These are phyloP conservation scores for Rhynchospora pubera DNA, from an alignment of 176 grass and related monocot genomes.

Conservation along the genomic window DNA sequence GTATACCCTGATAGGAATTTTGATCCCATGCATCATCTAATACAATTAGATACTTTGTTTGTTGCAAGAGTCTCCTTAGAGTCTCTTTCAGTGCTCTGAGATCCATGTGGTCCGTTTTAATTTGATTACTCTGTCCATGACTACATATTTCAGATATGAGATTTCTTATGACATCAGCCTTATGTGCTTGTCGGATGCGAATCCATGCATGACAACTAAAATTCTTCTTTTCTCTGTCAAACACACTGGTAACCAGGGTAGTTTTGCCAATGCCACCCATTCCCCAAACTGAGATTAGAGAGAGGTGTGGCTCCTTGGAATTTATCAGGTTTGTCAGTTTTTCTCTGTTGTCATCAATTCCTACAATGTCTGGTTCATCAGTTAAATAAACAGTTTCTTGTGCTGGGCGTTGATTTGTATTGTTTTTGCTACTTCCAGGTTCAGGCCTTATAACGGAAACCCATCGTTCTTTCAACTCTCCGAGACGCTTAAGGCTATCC, in stretches of 20 bases:
- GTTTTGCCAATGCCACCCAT: slow-evolving; percentile 55
- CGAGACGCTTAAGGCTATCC: slow-evolving; percentile 3
- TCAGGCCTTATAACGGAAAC: background rate
- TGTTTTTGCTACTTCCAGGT: background rate
- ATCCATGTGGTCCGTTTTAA: background rate
- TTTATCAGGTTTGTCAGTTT: slow-evolving; percentile 9
- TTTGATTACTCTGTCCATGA: background rate
- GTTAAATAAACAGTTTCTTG: background rate
- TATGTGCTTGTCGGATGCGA: slow-evolving; percentile 15
- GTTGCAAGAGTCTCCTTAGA: background rate
- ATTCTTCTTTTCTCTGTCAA: background rate
- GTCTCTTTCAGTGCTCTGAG: background rate
- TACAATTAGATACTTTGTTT: slow-evolving; percentile 43
- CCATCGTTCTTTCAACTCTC: background rate
- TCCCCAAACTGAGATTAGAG: slow-evolving; percentile 30
- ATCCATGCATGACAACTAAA: background rate
- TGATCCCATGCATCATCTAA: slow-evolving; percentile 52
- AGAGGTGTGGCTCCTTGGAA: background rate
- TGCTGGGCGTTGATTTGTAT: background rate
- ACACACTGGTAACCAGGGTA: slow-evolving; percentile 37
- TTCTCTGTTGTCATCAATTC: background rate
- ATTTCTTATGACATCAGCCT: background rate
- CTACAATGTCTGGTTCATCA: slow-evolving; percentile 32
- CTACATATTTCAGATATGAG: slow-evolving; percentile 17
- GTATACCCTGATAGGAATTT: slow-evolving; percentile 24